Percentiles rank a stretch among this genome's conserved stretches.
Evolutionary conservation across 129 eudicot genomes (phyloP).

Genomic region (Chrysanthemum seticuspe): DNA sequence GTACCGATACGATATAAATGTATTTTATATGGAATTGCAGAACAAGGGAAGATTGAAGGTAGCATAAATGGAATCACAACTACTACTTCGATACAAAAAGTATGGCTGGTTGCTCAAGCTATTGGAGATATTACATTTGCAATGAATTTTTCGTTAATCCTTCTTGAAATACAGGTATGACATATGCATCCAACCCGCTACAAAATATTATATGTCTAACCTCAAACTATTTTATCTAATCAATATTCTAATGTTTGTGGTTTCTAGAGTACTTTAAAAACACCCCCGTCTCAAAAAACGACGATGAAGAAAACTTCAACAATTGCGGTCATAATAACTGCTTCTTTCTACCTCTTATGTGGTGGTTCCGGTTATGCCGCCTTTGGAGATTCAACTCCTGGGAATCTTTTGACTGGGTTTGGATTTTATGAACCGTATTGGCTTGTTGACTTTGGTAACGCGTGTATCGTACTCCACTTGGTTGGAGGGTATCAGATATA

Average conservation of each 20-base stretch:
- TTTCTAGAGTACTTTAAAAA: slow-evolving; percentile 65
- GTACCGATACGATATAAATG: not conserved
- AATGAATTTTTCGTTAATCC: slow-evolving; percentile 53
- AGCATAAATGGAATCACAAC: slow-evolving; percentile 62
- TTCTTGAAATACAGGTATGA: slow-evolving; percentile 72
- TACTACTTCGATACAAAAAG: slow-evolving; percentile 55
- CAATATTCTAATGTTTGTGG: not conserved
- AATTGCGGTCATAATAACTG: slow-evolving; percentile 43
- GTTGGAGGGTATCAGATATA: slow-evolving; percentile 84
- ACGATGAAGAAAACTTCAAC: slow-evolving; percentile 76
- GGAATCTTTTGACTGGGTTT: slow-evolving; percentile 77
- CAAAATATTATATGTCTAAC: not conserved
- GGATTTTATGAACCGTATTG: slow-evolving; percentile 88
- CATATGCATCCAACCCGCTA: not conserved
- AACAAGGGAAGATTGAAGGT: slow-evolving; percentile 64
- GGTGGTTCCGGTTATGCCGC: slow-evolving; percentile 89
- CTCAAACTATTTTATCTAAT: not conserved
- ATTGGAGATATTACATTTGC: slow-evolving; percentile 84
- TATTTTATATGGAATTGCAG: slow-evolving; percentile 35
- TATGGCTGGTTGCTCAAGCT: slow-evolving; percentile 74
- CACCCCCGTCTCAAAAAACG: slow-evolving; percentile 67
- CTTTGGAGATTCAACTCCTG: slow-evolving; percentile 74
- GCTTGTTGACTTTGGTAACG: slow-evolving; percentile 83
- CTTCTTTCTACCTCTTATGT: slow-evolving; percentile 69
- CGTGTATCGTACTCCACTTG: slow-evolving; percentile 66